These are phyloP conservation scores for Hibiscus syriacus DNA, from an alignment of 345 rosid genomes.

Conservation along the genomic window DNA sequence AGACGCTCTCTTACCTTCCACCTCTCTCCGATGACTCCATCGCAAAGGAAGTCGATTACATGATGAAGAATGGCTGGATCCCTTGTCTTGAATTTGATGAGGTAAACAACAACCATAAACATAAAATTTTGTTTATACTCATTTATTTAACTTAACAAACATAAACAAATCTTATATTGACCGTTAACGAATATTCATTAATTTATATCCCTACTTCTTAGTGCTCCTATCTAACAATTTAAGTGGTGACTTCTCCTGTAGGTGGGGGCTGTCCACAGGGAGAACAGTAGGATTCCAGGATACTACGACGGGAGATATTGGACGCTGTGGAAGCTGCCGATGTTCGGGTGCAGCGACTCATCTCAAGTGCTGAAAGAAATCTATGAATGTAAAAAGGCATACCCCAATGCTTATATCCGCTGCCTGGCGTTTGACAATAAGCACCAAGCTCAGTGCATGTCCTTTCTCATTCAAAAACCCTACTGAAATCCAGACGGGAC, in stretches of 20 bases:
- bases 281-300: slow-evolving; percentile 53
- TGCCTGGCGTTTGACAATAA: slow-evolving; percentile 47
- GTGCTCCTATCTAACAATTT: background rate
- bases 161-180: too few relatives aligned
- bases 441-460: slow-evolving; percentile 56
- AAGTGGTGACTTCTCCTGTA: background rate
- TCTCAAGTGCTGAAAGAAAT: slow-evolving; percentile 50
- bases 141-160: too few relatives aligned
- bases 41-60: slow-evolving; percentile 56
- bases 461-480: slow-evolving; percentile 59
- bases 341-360: slow-evolving; percentile 65
- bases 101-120: slow-evolving; percentile 33
- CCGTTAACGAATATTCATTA: too few relatives aligned
- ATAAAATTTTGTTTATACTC: too few relatives aligned
- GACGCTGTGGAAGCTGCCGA: slow-evolving; percentile 74
- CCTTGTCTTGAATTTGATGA: slow-evolving; percentile 70
- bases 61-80: slow-evolving; percentile 57
- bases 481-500: background rate
- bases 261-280: slow-evolving; percentile 37
- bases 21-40: slow-evolving; percentile 39
- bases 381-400: slow-evolving; percentile 33
- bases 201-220: too few relatives aligned
- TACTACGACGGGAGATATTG: slow-evolving; percentile 70
- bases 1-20: slow-evolving; percentile 47
- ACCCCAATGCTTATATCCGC: slow-evolving; percentile 47